Base-by-base conservation (phyloP, 495 filamentous ascomycete genomes). In the Penicillium pulvis region DNA sequence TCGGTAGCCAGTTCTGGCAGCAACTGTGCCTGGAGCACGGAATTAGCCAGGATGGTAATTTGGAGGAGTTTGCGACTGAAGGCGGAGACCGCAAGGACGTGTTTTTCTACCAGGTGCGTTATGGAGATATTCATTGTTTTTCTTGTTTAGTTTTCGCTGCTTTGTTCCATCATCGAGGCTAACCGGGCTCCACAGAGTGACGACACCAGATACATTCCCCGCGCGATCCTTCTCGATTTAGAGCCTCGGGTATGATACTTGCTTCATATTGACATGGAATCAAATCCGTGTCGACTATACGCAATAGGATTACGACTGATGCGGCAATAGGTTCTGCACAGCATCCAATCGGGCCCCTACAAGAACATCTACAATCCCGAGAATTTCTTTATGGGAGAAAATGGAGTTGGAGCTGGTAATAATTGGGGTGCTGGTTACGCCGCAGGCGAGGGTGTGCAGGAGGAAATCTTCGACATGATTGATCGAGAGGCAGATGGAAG, bases 391-490 rank as follows among this genome's bases (percentile, higher is more conserved):
- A 83, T 97, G 33, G 90, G 92, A 62, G 91, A 93, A 71, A 88
- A 90, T 70, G 94, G 95, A 47, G 85, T 88, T 44, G 94, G 94
- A 31, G 94, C 95, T 6, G 94, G 92, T 55, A 98, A 98, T 72
- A 98, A 97, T 72, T 98, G 94, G 94, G 94, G 90, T 57, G 87
- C 93, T 62, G 94, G 94, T 17, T 98, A 98, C 76, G 84, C 91
- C 44, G 88, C 88, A n/a, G 94, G 92, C 59, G 92, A 97, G 70
- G 78, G 79, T 30, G 92, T 98, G 19, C 90, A 97, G 61, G 94
- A 98, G 68, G 94, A 98, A 71, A 90, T 98, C 54, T 90, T 98
- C 80, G 94, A 98, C 71, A 98, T 98, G 93, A 97, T 98, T 64
- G 95, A 98, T 72, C 89, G 94, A 55, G 94, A 98, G 73, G 94